Evolutionary conservation across 345 rosid genomes (phyloP).

Genomic region (Salix arbutifolia): DNA sequence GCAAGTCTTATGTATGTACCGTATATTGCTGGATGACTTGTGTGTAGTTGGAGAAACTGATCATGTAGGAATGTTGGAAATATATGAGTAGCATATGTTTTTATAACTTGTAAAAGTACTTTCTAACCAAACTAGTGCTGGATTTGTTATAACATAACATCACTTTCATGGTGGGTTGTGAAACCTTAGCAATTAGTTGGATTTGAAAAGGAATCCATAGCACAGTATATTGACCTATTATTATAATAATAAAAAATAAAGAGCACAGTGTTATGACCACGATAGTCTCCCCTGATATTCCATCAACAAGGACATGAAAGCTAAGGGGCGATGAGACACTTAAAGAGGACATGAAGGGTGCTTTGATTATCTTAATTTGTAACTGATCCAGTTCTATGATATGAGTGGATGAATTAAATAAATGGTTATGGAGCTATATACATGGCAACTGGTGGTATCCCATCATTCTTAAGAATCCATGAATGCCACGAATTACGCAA

Average conservation of each 20-base stretch:
- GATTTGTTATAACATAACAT: not conserved
- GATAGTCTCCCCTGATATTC: not conserved
- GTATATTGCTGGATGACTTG: constrained; percentile 32
- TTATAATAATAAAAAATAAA: not conserved
- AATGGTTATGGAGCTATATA: not conserved
- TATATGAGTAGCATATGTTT: not conserved
- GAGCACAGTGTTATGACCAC: not conserved
- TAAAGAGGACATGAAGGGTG: too few species aligned
- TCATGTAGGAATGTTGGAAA: not conserved
- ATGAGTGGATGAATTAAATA: not conserved
- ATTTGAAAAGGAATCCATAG: not conserved
- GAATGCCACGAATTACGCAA: not conserved
- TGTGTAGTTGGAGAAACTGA: not conserved
- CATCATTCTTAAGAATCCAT: constrained; percentile 6
- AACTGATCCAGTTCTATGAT: not conserved
- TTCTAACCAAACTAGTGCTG: constrained; percentile 5
- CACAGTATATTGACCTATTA: too few species aligned
- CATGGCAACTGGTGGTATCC: constrained; percentile 13
- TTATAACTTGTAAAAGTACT: not conserved
- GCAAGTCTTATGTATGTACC: constrained; percentile 63
- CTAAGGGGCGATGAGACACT: not conserved
- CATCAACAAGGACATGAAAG: not conserved
- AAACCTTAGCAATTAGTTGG: not conserved
- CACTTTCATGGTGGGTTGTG: not conserved
- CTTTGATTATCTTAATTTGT: not conserved